A percentile compares a stretch with the other conserved stretches of the same genome.
Conservation (phyloP, 78 protist genomes). For the Emiliania huxleyi region DNA sequence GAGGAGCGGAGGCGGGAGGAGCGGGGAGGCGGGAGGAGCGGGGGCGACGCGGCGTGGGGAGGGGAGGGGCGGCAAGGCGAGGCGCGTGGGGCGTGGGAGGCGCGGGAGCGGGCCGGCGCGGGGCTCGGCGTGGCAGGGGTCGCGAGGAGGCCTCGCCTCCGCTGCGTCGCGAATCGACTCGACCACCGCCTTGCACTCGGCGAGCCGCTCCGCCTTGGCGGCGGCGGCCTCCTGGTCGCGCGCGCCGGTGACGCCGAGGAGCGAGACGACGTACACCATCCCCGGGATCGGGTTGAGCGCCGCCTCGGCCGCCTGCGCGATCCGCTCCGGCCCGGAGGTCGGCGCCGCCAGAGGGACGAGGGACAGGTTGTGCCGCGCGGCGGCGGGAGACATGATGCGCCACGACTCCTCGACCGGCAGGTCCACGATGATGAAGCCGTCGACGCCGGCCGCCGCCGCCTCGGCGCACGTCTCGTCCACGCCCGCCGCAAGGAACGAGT, state of each 20-base stretch:
- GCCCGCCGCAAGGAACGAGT: constrained; percentile 66
- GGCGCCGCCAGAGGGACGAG: constrained; percentile 37
- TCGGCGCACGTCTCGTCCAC: constrained; percentile 9
- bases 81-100: no score
- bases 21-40: no score
- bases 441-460: constrained; percentile 19
- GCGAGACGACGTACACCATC: constrained; percentile 69
- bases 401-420: constrained; percentile 74
- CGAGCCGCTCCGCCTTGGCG: no score
- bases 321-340: constrained; percentile 65
- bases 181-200: no score
- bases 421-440: constrained; percentile 83
- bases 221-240: neutral
- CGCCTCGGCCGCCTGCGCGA: neutral
- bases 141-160: no score
- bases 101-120: no score
- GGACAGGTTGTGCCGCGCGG: neutral
- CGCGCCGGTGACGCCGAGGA: constrained; percentile 67
- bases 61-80: constrained; percentile 38
- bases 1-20: no score
- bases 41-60: no score
- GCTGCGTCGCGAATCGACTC: no score
- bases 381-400: constrained; percentile 11
- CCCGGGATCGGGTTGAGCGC: no score
- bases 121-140: no score